Evolutionary conservation across 169 alveolate species (phyloP).

Genomic region (Cryptosporidium sp.): DNA sequence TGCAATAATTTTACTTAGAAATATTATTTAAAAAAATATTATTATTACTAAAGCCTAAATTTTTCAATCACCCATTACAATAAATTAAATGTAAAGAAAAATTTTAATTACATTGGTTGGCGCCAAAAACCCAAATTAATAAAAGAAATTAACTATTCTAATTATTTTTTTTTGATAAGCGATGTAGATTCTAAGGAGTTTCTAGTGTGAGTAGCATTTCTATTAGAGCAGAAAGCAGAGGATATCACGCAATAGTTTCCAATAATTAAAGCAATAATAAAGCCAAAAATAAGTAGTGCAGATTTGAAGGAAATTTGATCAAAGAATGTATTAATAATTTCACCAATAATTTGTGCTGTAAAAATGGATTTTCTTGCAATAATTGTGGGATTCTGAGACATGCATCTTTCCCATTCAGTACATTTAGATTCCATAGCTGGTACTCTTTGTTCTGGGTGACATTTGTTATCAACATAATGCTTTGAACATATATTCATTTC

Average conservation of each 20-base stretch:
- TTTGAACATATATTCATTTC: conserved; percentile 67
- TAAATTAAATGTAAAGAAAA: no score
- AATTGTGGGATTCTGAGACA: conserved; percentile 70
- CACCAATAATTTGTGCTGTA: conserved; percentile 72
- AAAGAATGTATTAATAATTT: conserved; percentile 53
- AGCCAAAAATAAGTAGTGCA: conserved; percentile 60
- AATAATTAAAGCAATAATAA: conserved; percentile 43
- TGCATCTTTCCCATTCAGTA: conserved; percentile 72
- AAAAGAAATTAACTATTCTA: background rate
- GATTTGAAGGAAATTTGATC: conserved; percentile 72
- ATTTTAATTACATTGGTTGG: background rate
- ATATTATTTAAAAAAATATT: no score
- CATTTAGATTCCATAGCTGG: conserved; percentile 72
- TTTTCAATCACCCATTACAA: background rate
- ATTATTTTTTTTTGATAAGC: background rate
- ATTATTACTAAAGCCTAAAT: background rate
- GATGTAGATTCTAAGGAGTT: background rate
- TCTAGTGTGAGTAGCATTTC: background rate
- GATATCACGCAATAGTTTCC: conserved; percentile 32
- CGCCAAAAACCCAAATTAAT: background rate
- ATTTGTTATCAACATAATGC: conserved; percentile 67
- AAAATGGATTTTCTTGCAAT: conserved; percentile 68
- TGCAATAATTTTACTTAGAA: no score
- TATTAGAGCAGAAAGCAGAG: background rate
- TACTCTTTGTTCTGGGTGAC: conserved; percentile 61